These are phyloP conservation scores for Calonectria hawksworthii DNA, from an alignment of 2,329 filamentous ascomycete genomes.

Conservation along the genomic window DNA sequence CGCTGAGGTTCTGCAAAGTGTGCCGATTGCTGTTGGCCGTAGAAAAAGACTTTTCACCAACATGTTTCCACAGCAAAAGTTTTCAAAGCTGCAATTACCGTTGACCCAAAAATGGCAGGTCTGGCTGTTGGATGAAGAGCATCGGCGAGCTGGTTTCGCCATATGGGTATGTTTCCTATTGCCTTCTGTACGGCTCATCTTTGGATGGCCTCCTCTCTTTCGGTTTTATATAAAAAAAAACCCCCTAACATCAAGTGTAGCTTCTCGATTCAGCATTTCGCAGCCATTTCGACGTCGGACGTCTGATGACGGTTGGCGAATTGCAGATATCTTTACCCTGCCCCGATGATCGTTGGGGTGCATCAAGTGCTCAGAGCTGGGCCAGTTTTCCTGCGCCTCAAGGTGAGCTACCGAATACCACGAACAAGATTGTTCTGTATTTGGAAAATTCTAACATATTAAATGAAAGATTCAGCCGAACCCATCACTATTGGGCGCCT, in stretches of 20 bases:
- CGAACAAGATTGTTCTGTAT: too few species aligned
- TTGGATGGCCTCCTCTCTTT: too few species aligned
- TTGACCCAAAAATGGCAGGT: constrained; percentile 9
- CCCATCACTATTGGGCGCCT: background rate
- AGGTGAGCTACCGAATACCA: background rate
- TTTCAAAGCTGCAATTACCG: background rate
- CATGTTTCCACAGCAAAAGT: constrained; percentile 2
- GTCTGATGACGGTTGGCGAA: background rate
- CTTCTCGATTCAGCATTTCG: background rate
- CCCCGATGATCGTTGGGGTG: background rate
- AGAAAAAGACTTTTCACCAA: constrained; percentile 8
- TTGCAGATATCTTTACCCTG: constrained; percentile 2
- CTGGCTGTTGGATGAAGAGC: constrained; percentile 1
- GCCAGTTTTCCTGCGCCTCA: background rate
- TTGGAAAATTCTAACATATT: background rate
- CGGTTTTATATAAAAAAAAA: too few species aligned
- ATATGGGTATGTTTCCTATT: background rate
- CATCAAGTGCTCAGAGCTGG: constrained; percentile 8
- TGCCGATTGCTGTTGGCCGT: background rate
- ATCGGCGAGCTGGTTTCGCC: constrained; percentile 2
- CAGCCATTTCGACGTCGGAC: background rate
- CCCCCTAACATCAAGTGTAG: background rate
- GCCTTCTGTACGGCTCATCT: too few species aligned
- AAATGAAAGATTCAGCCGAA: background rate
- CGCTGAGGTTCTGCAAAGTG: constrained; percentile 7